Evolutionary conservation across 169 alveolate species (phyloP).

Genomic region (Plasmodium gaboni): DNA sequence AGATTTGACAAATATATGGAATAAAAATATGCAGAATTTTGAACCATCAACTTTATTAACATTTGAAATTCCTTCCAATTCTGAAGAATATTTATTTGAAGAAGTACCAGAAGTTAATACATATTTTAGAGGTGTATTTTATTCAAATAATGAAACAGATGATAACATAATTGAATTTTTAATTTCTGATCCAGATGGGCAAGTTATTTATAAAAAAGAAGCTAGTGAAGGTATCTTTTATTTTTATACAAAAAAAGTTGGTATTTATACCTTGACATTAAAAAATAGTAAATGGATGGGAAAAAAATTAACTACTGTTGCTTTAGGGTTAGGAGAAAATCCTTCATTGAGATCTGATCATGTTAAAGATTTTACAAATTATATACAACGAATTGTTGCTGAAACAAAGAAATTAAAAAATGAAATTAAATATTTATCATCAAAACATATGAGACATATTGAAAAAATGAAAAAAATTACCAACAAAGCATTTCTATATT

Average conservation of each 20-base stretch:
- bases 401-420: slow-evolving; percentile 69
- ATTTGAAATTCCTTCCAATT: slow-evolving; percentile 60
- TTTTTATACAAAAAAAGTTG: slow-evolving; percentile 63
- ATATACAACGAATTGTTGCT: slow-evolving; percentile 42
- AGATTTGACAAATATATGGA: slow-evolving; percentile 67
- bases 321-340: slow-evolving; percentile 67
- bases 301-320: slow-evolving; percentile 59
- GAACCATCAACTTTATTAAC: slow-evolving; percentile 70
- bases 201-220: slow-evolving; percentile 39
- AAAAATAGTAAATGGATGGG: slow-evolving; percentile 68
- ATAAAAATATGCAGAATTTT: slow-evolving; percentile 69
- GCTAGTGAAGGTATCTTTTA: slow-evolving; percentile 71
- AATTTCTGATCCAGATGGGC: slow-evolving; percentile 62
- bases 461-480: slow-evolving; percentile 73
- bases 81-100: slow-evolving; percentile 67
- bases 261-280: slow-evolving; percentile 44
- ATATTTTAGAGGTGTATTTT: slow-evolving; percentile 71
- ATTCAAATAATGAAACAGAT: slow-evolving; percentile 58
- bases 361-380: slow-evolving; percentile 59
- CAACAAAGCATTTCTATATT: slow-evolving; percentile 67
- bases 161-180: slow-evolving; percentile 43
- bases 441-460: slow-evolving; percentile 60
- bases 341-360: slow-evolving; percentile 67
- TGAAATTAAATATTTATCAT: slow-evolving; percentile 70
- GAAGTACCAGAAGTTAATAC: slow-evolving; percentile 18